Evolutionary conservation across 2,329 filamentous ascomycete species (phyloP), one percentile per base, ranked within the genome.

Genomic region (Botryotinia globosa): DNA sequence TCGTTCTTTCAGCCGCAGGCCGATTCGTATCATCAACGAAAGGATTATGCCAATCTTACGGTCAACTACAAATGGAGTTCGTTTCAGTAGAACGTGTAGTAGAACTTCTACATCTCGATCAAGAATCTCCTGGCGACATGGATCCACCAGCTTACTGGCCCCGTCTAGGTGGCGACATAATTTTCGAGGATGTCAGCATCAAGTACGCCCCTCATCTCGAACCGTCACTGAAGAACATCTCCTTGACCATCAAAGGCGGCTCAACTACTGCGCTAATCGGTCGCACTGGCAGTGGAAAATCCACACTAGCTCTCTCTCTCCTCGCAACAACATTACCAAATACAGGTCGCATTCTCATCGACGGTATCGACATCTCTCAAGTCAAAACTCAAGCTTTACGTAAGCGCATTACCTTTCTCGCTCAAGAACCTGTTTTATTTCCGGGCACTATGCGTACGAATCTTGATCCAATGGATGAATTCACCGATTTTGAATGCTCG

Each of bases 11-110:
- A 0, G 89, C 91, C 0, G 91, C 92, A 0, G 86, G 87, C 9
- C 88, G 87, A 73, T 91, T 93, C 75, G 92, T 95, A 29, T 81
- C 84, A 16, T 87, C 90, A 12, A 95, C 92, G 0, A 92, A 94
- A 78, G 83, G 85, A 2, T 86, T 97, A 0, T 97, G 94, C 81
- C 89, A 89, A 74, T 88, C 89, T 73, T 97, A 97, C 78, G 94
- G 94, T 3, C 89, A 92, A 78, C 85, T 97, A 1, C 94, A 97
- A 80, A 94, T 97, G 87, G 92, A 97, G 79, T 97, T 97, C 76
- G 94, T 97, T 0, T 94, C 92, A 0, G 92, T 97, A 0, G 94
- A 97, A 82, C 89, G 94, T 58, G 91, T 97, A 0, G 89, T 96
- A 16, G 93, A 96, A 81, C 86, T 97, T 0, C 85, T 96, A 1